Evolutionary conservation across 805 yeast species (phyloP).

Genomic region (Saccharomyces paradoxus): DNA sequence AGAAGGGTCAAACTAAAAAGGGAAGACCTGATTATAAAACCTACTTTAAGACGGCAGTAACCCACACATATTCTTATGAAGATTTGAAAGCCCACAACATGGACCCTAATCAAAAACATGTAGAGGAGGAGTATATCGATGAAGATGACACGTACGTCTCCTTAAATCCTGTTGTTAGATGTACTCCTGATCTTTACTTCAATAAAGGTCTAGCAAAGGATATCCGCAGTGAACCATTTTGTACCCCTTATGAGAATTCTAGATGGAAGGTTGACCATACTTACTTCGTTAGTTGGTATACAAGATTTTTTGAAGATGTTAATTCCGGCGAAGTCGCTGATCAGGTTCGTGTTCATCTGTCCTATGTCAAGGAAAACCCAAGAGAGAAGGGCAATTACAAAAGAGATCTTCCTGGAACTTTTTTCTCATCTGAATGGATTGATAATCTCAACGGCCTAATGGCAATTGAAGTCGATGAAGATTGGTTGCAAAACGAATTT

Average conservation of each 20-base stretch:
- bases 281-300: slow-evolving; percentile 76
- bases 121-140: slow-evolving; percentile 46
- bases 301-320: slow-evolving; percentile 44
- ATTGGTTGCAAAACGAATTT: slow-evolving; percentile 54
- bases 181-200: slow-evolving; percentile 71
- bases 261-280: slow-evolving; percentile 51
- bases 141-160: slow-evolving; percentile 70
- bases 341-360: slow-evolving; percentile 59
- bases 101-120: slow-evolving; percentile 50
- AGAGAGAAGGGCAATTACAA: slow-evolving; percentile 51
- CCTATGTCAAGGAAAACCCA: slow-evolving; percentile 50
- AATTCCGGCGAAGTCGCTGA: slow-evolving; percentile 38
- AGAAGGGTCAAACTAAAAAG: slow-evolving; percentile 61
- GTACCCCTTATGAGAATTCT: slow-evolving; percentile 63
- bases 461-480: slow-evolving; percentile 52
- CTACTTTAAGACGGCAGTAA: slow-evolving; percentile 64
- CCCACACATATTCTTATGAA: slow-evolving; percentile 48
- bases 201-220: slow-evolving; percentile 54
- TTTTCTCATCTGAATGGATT: slow-evolving; percentile 69
- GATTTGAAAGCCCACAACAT: slow-evolving; percentile 67
- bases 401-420: slow-evolving; percentile 38
- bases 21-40: slow-evolving; percentile 67
- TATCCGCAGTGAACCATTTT: slow-evolving; percentile 65
- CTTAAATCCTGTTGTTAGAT: slow-evolving; percentile 72
- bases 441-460: slow-evolving; percentile 51